Evolutionary conservation across 148 eudicot species (phyloP).

Genomic region (Euryodendron excelsum): DNA sequence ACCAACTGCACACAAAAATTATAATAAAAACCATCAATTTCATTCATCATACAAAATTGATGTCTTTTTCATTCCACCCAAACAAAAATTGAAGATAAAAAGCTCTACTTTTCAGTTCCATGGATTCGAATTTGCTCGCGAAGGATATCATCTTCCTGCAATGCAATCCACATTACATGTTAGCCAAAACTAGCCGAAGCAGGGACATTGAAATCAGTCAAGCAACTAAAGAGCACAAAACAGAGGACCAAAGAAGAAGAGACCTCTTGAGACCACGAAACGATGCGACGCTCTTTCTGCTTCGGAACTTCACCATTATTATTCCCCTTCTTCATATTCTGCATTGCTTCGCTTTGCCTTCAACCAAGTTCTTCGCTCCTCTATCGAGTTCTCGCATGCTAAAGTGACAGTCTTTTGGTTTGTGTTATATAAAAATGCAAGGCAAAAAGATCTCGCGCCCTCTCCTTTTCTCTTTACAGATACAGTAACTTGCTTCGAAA

Average conservation of each 20-base stretch:
- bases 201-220: constrained; percentile 1
- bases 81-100: not conserved
- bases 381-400: constrained; percentile 29
- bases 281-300: constrained; percentile 79
- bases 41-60: constrained; percentile 14
- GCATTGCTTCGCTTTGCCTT: constrained; percentile 21
- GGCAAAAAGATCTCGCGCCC: constrained; percentile 11
- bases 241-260: constrained; percentile 1
- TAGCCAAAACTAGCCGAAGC: not conserved
- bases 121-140: constrained; percentile 75
- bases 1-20: constrained; percentile 57
- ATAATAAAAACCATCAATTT: constrained; percentile 10
- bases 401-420: constrained; percentile 5
- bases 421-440: constrained; percentile 20
- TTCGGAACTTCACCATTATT: constrained; percentile 31
- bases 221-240: not conserved
- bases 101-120: constrained; percentile 77
- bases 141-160: constrained; percentile 93
- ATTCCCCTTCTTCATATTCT: constrained; percentile 38
- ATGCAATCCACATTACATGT: constrained; percentile 11
- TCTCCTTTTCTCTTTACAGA: constrained; percentile 16
- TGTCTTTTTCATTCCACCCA: not conserved
- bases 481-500: constrained; percentile 18
- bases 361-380: constrained; percentile 12
- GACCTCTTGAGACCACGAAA: constrained; percentile 92